phyloP scores from a whole-genome alignment of 2,329 filamentous ascomycete genomes.

The Pseudogymnoascus sp. region DNA sequence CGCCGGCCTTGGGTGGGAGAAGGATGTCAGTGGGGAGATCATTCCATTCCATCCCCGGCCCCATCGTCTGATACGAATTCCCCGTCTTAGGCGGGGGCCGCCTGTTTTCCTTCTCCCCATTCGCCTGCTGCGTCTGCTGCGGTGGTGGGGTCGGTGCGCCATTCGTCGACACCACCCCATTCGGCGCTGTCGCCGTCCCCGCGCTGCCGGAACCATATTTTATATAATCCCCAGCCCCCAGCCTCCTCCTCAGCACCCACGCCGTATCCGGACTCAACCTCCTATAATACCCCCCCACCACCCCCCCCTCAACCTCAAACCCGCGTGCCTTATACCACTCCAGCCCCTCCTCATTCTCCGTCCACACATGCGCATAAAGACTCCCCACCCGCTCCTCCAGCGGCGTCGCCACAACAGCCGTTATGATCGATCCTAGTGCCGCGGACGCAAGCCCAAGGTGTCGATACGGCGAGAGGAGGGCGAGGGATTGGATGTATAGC shows the following conservation, averaged over 20 bases:
- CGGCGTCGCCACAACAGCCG: conserved; percentile 35
- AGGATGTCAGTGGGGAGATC: conserved; percentile 52
- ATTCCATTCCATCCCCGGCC: conserved; percentile 57
- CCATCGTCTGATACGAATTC: conserved; percentile 38
- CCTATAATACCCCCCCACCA: conserved; percentile 51
- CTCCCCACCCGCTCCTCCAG: conserved; percentile 31
- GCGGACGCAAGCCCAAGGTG: conserved; percentile 49
- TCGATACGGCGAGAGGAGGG: conserved; percentile 55
- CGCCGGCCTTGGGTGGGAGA: background rate
- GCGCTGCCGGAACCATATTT: background rate
- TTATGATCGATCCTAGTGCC: conserved; percentile 35
- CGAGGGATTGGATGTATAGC: conserved; percentile 58
- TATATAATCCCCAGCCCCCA: conserved; percentile 18
- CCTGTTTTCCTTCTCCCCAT: background rate
- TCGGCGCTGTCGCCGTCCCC: background rate
- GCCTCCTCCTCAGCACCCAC: conserved; percentile 45
- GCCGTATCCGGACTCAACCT: conserved; percentile 53
- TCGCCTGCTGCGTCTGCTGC: background rate
- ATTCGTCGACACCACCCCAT: background rate
- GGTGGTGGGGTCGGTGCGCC: background rate
- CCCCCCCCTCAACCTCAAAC: conserved; percentile 39
- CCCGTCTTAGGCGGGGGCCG: background rate
- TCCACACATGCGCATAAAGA: conserved; percentile 61
- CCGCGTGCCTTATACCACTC: conserved; percentile 53
- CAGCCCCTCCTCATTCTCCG: conserved; percentile 53